Evolutionary conservation across 1,284 basidiomycete species (phyloP), one percentile per base, ranked within the genome.

Genomic region (Trichosporon sp.): DNA sequence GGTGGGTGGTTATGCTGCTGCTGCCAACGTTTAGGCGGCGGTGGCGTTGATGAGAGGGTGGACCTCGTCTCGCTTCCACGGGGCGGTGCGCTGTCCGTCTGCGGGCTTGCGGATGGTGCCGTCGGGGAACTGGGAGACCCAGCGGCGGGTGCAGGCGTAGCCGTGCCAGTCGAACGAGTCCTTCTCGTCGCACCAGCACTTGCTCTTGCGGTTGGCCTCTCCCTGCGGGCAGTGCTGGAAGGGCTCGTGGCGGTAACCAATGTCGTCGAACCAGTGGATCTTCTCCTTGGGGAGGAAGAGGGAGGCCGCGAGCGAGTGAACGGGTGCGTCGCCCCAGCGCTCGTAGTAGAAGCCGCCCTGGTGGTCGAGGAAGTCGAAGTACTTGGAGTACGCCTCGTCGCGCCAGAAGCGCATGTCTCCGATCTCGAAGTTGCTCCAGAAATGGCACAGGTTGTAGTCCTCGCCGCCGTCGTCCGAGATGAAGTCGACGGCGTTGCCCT

Each of bases 341-440:
- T 93, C 92, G 75, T 93, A 93, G 79, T 91, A 92, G 77, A 92
- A 92, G 6, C 93, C 92, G 23, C 93, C 93, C 62, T 87, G 87
- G 15, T 85, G 80, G 72, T 95, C 93, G 23, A 95, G 85, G 76
- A 87, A 86, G 27, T 91, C 86, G 75, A 95, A 95, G 84, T 89
- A 95, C 65, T 88, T 87, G 72, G 84, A 85, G 81, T 95, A 95
- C 3, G 89, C 88, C 72, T 92, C 87, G 6, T 87, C 84, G 66
- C 93, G 85, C 89, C 91, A 93, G 78, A 95, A 93, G 72, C 90
- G 87, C 86, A 84, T 78, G 69, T 82, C 80, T 23, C 89, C 92
- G 65, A 95, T 93, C 80, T 95, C 93, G 74, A 93, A 92, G 80
- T 92, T 92, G 76, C 87, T 90, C 90, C 91, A 92, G 80, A 88